phyloP scores from a whole-genome alignment of 1,284 basidiomycete genomes.

The Ceratorhiza oryzae-sativae region DNA sequence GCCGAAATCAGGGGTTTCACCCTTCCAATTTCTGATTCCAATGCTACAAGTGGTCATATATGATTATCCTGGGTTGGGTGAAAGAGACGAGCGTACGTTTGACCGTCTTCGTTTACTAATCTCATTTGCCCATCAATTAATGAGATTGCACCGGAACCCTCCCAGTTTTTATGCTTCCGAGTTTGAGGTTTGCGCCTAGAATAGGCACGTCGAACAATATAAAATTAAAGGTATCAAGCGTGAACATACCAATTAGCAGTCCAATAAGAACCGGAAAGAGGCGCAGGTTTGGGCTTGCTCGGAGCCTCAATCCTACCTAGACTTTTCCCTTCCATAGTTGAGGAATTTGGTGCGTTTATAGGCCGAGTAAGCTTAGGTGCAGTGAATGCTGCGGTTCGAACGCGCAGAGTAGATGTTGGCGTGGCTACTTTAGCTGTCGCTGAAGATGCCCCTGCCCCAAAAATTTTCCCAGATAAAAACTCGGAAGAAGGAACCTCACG shows the following conservation, averaged over 20 bases:
- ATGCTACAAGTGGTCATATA: conserved; percentile 51
- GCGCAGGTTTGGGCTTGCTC: conserved; percentile 32
- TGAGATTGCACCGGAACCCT: conserved; percentile 74
- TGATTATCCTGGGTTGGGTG: no score
- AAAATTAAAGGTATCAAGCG: neutral
- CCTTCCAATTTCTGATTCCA: conserved; percentile 68
- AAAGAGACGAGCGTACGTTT: conserved; percentile 58
- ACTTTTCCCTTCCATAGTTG: conserved; percentile 45
- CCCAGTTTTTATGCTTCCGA: conserved; percentile 90
- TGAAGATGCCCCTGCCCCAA: conserved; percentile 54
- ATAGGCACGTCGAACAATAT: neutral
- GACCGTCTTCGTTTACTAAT: conserved; percentile 72
- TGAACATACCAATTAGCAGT: conserved; percentile 67
- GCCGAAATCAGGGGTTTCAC: conserved; percentile 56
- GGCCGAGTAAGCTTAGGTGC: conserved; percentile 48
- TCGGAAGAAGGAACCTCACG: conserved; percentile 62
- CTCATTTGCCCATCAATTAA: conserved; percentile 60
- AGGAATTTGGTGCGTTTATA: conserved; percentile 42
- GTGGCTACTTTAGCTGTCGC: conserved; percentile 43
- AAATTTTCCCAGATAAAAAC: conserved; percentile 70
- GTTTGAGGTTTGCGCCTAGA: conserved; percentile 76
- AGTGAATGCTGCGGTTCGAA: conserved; percentile 54
- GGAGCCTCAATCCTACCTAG: conserved; percentile 48
- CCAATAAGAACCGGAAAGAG: conserved; percentile 59
- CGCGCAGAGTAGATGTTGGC: conserved; percentile 43